Percentiles rank a stretch among this genome's conserved stretches.
Evolutionary conservation across 2,329 filamentous ascomycete genomes (phyloP).

Genomic region (Cadophora sp.): DNA sequence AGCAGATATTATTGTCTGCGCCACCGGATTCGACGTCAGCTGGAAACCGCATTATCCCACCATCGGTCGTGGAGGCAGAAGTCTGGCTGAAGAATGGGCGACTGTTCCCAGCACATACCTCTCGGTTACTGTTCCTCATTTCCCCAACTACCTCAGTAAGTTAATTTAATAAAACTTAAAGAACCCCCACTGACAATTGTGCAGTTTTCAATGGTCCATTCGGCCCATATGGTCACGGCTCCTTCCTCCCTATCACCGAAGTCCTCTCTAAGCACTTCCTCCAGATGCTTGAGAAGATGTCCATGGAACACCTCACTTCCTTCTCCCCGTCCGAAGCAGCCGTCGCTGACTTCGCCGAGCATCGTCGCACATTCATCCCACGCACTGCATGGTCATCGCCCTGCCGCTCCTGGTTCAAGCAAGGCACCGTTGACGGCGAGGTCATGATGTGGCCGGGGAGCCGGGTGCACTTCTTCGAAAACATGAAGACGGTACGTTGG

Average conservation of each 20-base stretch:
- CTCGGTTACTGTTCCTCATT: slow-evolving; percentile 31
- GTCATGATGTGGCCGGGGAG: slow-evolving; percentile 55
- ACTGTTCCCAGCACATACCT: slow-evolving; percentile 33
- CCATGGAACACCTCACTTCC: slow-evolving; percentile 45
- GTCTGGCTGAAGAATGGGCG: slow-evolving; percentile 33
- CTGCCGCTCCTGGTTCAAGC: slow-evolving; percentile 40
- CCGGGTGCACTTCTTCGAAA: slow-evolving; percentile 55
- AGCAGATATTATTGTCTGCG: slow-evolving; percentile 45
- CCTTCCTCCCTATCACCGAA: slow-evolving; percentile 30
- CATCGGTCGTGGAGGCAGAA: slow-evolving; percentile 26
- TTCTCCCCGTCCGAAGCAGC: slow-evolving; percentile 52
- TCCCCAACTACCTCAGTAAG: slow-evolving; percentile 40
- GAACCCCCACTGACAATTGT: neutral
- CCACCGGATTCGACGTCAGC: slow-evolving; percentile 43
- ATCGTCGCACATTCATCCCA: slow-evolving; percentile 44
- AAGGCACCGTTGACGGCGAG: slow-evolving; percentile 29
- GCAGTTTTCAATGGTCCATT: slow-evolving; percentile 29
- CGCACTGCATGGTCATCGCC: slow-evolving; percentile 36
- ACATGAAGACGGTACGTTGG: slow-evolving; percentile 48
- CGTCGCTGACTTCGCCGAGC: slow-evolving; percentile 43
- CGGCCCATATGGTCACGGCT: slow-evolving; percentile 29
- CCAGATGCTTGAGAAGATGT: slow-evolving; percentile 45
- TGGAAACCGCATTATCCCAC: slow-evolving; percentile 31
- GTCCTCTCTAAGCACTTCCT: slow-evolving; percentile 32
- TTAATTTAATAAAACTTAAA: neutral